phyloP scores from a whole-genome alignment of 2,329 filamentous ascomycete genomes.

The Curvularia sp. region DNA sequence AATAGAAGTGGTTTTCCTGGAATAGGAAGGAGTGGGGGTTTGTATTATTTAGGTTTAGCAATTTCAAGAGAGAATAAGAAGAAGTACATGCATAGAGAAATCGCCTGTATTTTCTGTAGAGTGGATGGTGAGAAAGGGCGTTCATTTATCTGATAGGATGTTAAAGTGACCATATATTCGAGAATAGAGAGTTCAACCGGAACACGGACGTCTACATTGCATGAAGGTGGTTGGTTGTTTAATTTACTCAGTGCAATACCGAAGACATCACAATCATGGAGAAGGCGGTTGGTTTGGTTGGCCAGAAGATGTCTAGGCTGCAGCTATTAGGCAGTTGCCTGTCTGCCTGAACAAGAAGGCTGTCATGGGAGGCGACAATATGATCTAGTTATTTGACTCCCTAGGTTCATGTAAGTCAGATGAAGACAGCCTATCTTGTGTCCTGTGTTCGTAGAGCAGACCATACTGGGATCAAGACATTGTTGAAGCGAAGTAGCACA shows the following conservation, averaged over 20 bases:
- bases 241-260: not conserved
- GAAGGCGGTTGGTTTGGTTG: not conserved
- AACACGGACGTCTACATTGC: not conserved
- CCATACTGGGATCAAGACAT: not conserved
- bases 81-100: not conserved
- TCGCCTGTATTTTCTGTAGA: not conserved
- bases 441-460: not conserved
- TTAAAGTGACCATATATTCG: not conserved
- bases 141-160: not conserved
- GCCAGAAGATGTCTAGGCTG: not conserved
- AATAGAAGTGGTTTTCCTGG: not conserved
- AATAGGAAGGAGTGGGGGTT: not conserved
- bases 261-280: not conserved
- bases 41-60: conserved; percentile 11
- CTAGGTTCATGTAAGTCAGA: too few relatives aligned
- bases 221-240: not conserved
- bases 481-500: not conserved
- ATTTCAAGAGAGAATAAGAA: not conserved
- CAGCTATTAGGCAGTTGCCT: not conserved
- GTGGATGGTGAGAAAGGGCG: not conserved
- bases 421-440: not conserved
- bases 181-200: not conserved
- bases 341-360: not conserved
- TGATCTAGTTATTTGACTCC: not conserved
- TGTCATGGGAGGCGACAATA: not conserved